These are phyloP conservation scores for Xylaria longipes DNA, from an alignment of 495 filamentous ascomycete genomes.

Conservation along the genomic window DNA sequence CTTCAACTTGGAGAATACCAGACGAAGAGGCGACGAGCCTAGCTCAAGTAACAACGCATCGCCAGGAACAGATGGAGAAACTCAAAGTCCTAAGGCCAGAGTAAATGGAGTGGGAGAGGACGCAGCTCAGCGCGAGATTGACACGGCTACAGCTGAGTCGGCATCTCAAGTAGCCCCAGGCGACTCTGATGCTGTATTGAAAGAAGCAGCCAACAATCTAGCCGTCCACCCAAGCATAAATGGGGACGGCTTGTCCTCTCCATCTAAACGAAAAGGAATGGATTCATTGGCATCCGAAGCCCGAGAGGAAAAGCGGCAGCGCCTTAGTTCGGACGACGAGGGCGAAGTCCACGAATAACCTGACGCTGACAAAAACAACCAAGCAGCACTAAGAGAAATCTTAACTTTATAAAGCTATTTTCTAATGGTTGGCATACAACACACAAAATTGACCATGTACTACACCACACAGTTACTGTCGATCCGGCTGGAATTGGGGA, in stretches of 20 bases:
- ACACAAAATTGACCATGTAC: neutral
- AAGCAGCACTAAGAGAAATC: neutral
- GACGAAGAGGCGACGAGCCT: slow-evolving; percentile 51
- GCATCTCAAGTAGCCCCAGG: slow-evolving; percentile 43
- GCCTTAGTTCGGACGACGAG: slow-evolving; percentile 40
- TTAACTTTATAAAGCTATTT: neutral
- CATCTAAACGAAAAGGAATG: slow-evolving; percentile 42
- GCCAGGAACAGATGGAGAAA: slow-evolving; percentile 46
- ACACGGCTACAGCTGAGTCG: slow-evolving; percentile 40
- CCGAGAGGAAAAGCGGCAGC: slow-evolving; percentile 37
- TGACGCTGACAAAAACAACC: neutral
- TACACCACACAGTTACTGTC: neutral
- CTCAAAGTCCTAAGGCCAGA: slow-evolving; percentile 46
- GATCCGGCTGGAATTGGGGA: too few relatives aligned
- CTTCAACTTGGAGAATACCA: slow-evolving; percentile 54
- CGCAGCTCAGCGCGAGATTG: slow-evolving; percentile 39
- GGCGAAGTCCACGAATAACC: slow-evolving; percentile 40
- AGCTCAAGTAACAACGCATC: slow-evolving; percentile 43
- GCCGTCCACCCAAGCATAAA: slow-evolving; percentile 44
- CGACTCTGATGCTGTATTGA: slow-evolving; percentile 53
- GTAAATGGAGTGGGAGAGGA: slow-evolving; percentile 41
- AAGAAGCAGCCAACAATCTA: slow-evolving; percentile 54
- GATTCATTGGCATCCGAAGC: slow-evolving; percentile 37
- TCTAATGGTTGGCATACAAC: neutral
- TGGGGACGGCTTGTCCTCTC: slow-evolving; percentile 37